Evolutionary conservation across 164 flowering plant genomes (phyloP).

Genomic region (Protea cynaroides): DNA sequence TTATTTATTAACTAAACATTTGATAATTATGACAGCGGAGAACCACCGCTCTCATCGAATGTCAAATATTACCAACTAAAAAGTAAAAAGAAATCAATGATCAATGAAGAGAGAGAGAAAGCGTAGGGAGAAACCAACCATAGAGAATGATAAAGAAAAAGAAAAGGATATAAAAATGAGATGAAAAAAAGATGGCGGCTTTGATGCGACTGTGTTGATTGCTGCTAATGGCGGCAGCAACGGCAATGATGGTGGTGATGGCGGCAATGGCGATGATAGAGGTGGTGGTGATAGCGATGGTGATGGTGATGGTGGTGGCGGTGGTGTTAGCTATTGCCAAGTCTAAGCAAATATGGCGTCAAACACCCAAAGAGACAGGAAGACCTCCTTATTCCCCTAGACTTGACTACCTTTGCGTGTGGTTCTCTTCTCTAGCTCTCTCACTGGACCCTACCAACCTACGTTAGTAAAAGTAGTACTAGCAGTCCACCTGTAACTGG

Average conservation of each 20-base stretch:
- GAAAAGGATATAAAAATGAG: slow-evolving; percentile 17
- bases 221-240: no score
- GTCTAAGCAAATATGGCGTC: slow-evolving; percentile 34
- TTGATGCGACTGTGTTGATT: no score
- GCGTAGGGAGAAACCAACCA: neutral
- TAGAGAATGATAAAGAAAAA: neutral
- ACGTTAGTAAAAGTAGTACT: no score
- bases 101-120: neutral
- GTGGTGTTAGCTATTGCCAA: slow-evolving; percentile 2
- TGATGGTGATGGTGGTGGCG: no score
- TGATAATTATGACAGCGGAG: neutral
- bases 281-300: no score
- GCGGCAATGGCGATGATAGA: no score
- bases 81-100: neutral
- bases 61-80: neutral
- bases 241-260: no score
- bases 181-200: slow-evolving; percentile 38
- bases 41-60: neutral
- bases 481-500: no score
- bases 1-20: no score
- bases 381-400: slow-evolving; percentile 22
- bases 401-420: slow-evolving; percentile 4
- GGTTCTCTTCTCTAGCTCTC: neutral
- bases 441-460: neutral
- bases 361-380: neutral